Evolutionary conservation across 768 basidiomycete species (phyloP).

Genomic region (Ramaria sp.): DNA sequence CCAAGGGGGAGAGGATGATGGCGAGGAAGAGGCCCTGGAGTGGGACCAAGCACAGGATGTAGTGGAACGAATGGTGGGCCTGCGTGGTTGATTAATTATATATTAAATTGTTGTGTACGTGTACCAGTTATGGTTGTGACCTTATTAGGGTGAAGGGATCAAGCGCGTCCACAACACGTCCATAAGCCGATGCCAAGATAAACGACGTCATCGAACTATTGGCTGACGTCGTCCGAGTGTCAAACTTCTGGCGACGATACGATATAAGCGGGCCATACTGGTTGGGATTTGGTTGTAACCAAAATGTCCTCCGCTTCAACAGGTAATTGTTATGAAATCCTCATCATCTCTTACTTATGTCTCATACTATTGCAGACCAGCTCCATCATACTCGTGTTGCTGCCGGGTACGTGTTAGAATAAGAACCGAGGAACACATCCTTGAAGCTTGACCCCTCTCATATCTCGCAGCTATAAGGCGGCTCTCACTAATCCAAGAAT

Average conservation of each 20-base stretch:
- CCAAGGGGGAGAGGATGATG: constrained; percentile 37
- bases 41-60: constrained; percentile 66
- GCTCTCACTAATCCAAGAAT: constrained; percentile 33
- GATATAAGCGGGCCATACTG: not conserved
- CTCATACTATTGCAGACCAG: not conserved
- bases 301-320: not conserved
- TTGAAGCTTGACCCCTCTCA: not conserved
- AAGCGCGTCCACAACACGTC: constrained; percentile 3
- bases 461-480: not conserved
- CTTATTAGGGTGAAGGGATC: too few relatives aligned
- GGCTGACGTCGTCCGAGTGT: not conserved
- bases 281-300: not conserved
- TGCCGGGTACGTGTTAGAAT: not conserved
- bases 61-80: constrained; percentile 48
- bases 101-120: not conserved
- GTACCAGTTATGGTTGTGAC: too few relatives aligned
- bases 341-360: too few relatives aligned
- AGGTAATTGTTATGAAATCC: not conserved
- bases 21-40: constrained; percentile 52
- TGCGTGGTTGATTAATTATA: not conserved
- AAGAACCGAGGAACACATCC: not conserved
- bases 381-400: constrained; percentile 5
- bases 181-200: not conserved
- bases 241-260: not conserved
- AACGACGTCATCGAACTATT: not conserved